Conservation (phyloP, 2,329 filamentous ascomycete species). For the Stylonectria norvegica region DNA sequence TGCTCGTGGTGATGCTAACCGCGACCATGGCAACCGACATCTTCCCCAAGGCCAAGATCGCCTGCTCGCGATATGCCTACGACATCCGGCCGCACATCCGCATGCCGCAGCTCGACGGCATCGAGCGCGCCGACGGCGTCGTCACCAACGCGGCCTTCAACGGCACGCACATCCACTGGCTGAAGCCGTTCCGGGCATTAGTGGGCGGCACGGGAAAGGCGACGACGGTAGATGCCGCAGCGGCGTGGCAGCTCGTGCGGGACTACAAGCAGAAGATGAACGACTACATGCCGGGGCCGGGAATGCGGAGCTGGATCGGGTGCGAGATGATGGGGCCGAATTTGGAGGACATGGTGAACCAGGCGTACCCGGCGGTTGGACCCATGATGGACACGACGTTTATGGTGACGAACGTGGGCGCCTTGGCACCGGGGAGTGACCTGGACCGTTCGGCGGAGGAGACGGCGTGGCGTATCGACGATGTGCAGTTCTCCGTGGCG, state of each 20-base stretch:
- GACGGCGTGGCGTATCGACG: conserved; percentile 6
- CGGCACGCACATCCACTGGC: conserved; percentile 6
- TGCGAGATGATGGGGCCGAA: conserved; percentile 6
- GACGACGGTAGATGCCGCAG: conserved; percentile 3
- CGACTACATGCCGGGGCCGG: conserved; percentile 4
- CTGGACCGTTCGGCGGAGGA: neutral
- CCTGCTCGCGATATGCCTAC: conserved; percentile 8
- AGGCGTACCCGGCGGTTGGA: conserved; percentile 4
- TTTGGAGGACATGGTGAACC: conserved; percentile 8
- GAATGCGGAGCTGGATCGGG: conserved; percentile 7
- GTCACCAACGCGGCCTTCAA: conserved; percentile 9
- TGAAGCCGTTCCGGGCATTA: conserved; percentile 8
- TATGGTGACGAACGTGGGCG: conserved; percentile 7
- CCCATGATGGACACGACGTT: conserved; percentile 5
- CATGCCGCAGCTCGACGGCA: conserved; percentile 3
- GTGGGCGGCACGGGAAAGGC: neutral
- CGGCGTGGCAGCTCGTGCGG: conserved; percentile 7
- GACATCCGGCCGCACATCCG: conserved; percentile 6
- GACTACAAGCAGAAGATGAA: conserved; percentile 5
- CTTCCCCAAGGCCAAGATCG: conserved; percentile 22
- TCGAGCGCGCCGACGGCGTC: conserved; percentile 5
- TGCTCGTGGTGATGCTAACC: conserved; percentile 12
- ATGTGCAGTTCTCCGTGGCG: conserved; percentile 11
- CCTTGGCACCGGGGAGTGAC: neutral
- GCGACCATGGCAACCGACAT: conserved; percentile 17